Conservation (phyloP, 768 basidiomycete genomes). For the Trametes gibbosa region DNA sequence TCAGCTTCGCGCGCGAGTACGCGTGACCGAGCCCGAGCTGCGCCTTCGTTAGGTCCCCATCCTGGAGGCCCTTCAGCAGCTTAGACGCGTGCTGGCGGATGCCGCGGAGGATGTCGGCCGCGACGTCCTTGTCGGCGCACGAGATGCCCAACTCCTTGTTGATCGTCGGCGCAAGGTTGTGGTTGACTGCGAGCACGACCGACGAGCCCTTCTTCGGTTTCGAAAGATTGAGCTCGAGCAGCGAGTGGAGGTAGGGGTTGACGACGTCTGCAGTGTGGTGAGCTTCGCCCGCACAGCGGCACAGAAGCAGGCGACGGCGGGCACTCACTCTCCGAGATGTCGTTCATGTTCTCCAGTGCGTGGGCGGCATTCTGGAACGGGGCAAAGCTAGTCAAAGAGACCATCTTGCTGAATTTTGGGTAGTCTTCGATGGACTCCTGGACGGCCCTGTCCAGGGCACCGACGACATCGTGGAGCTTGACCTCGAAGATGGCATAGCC, state of each 20-base stretch:
- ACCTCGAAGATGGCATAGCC: constrained; percentile 93
- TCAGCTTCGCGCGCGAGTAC: constrained; percentile 95
- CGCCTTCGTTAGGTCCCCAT: constrained; percentile 85
- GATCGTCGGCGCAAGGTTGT: constrained; percentile 72
- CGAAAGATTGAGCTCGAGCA: constrained; percentile 85
- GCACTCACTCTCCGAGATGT: constrained; percentile 86
- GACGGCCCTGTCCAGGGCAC: constrained; percentile 68
- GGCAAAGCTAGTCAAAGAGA: constrained; percentile 83
- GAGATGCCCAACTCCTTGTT: constrained; percentile 66
- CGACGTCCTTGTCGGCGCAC: constrained; percentile 79
- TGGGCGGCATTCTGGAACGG: constrained; percentile 94
- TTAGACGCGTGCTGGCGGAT: constrained; percentile 89
- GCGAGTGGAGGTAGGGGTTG: constrained; percentile 76
- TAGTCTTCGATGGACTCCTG: constrained; percentile 88
- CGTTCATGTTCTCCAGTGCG: constrained; percentile 94
- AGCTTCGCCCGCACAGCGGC: not conserved
- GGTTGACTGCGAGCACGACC: constrained; percentile 79
- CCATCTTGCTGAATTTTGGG: constrained; percentile 89
- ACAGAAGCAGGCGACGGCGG: not conserved
- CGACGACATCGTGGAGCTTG: constrained; percentile 85
- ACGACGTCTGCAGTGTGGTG: constrained; percentile 58
- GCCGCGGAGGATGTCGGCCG: constrained; percentile 86
- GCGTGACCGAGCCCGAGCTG: constrained; percentile 98
- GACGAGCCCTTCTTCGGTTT: constrained; percentile 63
- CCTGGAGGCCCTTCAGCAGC: constrained; percentile 84